Conservation (phyloP, 257 asterid genomes). For the Mentha longifolia region DNA sequence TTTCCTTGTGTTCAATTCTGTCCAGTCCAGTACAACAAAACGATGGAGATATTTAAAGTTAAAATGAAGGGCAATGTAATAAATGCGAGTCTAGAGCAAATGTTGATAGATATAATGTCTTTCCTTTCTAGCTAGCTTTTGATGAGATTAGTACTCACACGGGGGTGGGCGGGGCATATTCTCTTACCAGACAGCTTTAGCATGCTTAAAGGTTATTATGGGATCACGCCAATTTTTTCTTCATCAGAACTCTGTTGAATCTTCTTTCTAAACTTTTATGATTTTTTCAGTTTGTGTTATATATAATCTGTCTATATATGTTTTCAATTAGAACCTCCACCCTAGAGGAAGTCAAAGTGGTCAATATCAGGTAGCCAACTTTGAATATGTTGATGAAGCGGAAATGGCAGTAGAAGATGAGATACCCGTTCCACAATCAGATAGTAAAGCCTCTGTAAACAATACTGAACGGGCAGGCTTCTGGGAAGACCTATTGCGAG, state of each 20-base stretch:
- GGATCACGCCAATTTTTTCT: conserved; percentile 20
- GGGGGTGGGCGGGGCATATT: not conserved
- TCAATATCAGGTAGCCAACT: conserved; percentile 85
- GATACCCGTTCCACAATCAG: conserved; percentile 56
- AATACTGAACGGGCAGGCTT: conserved; percentile 71
- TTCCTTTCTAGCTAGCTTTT: conserved; percentile 4
- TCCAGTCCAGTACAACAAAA: conserved; percentile 10
- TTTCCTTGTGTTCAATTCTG: conserved; percentile 6
- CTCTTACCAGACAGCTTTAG: conserved; percentile 15
- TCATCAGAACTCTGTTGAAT: conserved; percentile 19
- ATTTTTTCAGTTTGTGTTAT: conserved; percentile 10
- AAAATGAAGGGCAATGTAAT: conserved; percentile 11
- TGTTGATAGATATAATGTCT: not conserved
- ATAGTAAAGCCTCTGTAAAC: conserved; percentile 61
- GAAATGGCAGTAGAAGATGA: conserved; percentile 81
- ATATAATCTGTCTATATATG: conserved; percentile 21
- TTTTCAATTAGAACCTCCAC: conserved; percentile 4
- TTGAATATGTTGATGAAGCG: conserved; percentile 82
- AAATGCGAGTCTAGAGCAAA: conserved; percentile 5
- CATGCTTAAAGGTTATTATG: conserved; percentile 10
- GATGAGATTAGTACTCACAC: not conserved
- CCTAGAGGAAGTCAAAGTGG: conserved; percentile 28
- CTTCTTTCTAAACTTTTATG: conserved; percentile 10
- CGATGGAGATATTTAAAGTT: conserved; percentile 5
- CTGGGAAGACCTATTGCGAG: conserved; percentile 94